Percentiles rank a stretch among this genome's conserved stretches.
phyloP scores from a whole-genome alignment of 2,329 filamentous ascomycete species.

The Penicillium verrucosum region DNA sequence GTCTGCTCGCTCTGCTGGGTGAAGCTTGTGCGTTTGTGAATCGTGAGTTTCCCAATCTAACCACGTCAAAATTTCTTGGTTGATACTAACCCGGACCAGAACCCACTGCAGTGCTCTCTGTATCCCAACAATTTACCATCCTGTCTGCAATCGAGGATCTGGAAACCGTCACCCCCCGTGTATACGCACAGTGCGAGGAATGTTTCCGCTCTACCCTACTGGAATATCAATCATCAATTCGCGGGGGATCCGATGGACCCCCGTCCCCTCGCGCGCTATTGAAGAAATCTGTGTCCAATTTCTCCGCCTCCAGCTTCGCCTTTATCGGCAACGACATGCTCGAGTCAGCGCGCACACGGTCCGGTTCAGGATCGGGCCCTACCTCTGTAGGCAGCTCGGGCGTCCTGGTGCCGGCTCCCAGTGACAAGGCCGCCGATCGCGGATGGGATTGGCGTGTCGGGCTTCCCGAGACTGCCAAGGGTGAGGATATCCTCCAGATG shows the following conservation, averaged over 20 bases:
- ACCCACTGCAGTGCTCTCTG: slow-evolving; percentile 59
- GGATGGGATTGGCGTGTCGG: slow-evolving; percentile 71
- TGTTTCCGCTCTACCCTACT: slow-evolving; percentile 72
- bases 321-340: slow-evolving; percentile 73
- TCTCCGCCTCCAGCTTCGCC: slow-evolving; percentile 60
- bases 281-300: slow-evolving; percentile 57
- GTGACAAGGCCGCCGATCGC: slow-evolving; percentile 44
- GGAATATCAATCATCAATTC: slow-evolving; percentile 61
- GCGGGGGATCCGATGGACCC: slow-evolving; percentile 19
- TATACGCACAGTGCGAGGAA: slow-evolving; percentile 72
- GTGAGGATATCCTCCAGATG: slow-evolving; percentile 67
- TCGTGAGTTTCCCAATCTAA: slow-evolving; percentile 37
- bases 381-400: slow-evolving; percentile 55
- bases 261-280: slow-evolving; percentile 65
- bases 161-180: slow-evolving; percentile 68
- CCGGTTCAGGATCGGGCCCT: slow-evolving; percentile 32
- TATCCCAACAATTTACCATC: slow-evolving; percentile 70
- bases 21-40: slow-evolving; percentile 77
- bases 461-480: slow-evolving; percentile 57
- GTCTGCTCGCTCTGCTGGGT: slow-evolving; percentile 75
- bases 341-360: slow-evolving; percentile 41
- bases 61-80: neutral
- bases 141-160: slow-evolving; percentile 77
- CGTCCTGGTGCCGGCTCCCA: slow-evolving; percentile 42
- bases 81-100: slow-evolving; percentile 34